phyloP scores from a whole-genome alignment of 73 alveolate species.

The Tetrahymena borealis region DNA sequence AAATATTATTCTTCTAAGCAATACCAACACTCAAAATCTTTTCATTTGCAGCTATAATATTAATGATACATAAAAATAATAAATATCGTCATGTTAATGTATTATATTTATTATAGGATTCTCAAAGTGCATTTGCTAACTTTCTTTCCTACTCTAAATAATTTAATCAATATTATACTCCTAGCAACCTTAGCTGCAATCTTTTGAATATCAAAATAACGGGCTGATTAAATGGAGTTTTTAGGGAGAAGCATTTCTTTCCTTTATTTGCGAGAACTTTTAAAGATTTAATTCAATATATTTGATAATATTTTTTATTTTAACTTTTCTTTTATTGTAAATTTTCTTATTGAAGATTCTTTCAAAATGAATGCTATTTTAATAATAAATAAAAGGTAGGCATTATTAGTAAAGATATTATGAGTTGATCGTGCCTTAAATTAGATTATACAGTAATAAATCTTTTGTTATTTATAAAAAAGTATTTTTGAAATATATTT shows the following conservation, averaged over 20 bases:
- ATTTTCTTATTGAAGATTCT: background rate
- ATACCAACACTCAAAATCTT: background rate
- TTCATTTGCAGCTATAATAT: background rate
- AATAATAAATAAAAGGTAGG: background rate
- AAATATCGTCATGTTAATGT: background rate
- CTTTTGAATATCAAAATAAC: background rate
- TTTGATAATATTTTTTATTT: background rate
- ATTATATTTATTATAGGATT: background rate
- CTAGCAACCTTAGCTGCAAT: background rate
- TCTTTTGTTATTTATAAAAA: no score
- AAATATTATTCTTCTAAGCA: background rate
- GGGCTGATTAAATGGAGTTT: background rate
- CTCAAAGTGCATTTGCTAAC: background rate
- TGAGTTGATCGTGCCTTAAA: no score
- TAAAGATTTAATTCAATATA: background rate
- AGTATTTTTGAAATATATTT: no score
- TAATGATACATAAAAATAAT: background rate
- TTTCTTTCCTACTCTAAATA: background rate
- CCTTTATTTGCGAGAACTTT: background rate
- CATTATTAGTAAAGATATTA: no score
- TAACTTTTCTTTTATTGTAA: background rate
- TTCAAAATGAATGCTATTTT: background rate
- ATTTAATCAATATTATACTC: background rate
- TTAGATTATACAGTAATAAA: no score
- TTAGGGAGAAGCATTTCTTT: background rate